Percentiles rank a stretch among this genome's conserved stretches.
Evolutionary conservation across 1,139 yeast genomes (phyloP).

Genomic region (Taphrina confusa): DNA sequence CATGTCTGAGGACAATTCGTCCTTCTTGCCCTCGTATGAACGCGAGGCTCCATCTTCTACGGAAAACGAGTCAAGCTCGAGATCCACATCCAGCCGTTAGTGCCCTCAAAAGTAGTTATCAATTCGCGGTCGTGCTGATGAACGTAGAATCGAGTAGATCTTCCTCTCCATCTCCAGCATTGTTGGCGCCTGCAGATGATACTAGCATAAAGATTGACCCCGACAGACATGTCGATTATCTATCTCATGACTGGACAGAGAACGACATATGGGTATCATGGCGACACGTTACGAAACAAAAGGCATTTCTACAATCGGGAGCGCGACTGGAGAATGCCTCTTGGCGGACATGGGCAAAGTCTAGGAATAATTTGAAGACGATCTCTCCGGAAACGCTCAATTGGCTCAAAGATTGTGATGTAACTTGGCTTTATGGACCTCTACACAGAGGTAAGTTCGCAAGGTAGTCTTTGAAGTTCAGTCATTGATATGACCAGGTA

Average conservation of each 20-base stretch:
- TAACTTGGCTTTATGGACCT: conserved; percentile 87
- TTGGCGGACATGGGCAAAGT: conserved; percentile 89
- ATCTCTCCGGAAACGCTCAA: conserved; percentile 74
- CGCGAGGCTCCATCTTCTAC: conserved; percentile 14
- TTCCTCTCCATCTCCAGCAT: conserved; percentile 31
- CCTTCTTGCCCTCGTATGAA: conserved; percentile 13
- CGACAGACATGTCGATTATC: conserved; percentile 84
- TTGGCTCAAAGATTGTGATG: conserved; percentile 78
- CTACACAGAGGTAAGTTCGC: conserved; percentile 46
- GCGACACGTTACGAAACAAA: conserved; percentile 82
- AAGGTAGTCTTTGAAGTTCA: not conserved
- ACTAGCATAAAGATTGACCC: conserved; percentile 79
- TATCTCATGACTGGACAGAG: conserved; percentile 95
- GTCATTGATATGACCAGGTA: not conserved
- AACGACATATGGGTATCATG: conserved; percentile 89
- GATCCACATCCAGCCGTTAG: conserved; percentile 14
- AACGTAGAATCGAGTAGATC: conserved; percentile 24
- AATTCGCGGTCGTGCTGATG: not conserved
- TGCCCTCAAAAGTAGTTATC: not conserved
- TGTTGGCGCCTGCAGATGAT: conserved; percentile 62
- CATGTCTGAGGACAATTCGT: conserved; percentile 14
- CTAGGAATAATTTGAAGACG: conserved; percentile 67
- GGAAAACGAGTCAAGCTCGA: conserved; percentile 18
- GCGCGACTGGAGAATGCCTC: conserved; percentile 77
- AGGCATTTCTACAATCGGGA: conserved; percentile 61